Percentiles rank a stretch among this genome's conserved stretches.
phyloP scores from a whole-genome alignment of 768 basidiomycete species.

The Hirschioporus abietinus region DNA sequence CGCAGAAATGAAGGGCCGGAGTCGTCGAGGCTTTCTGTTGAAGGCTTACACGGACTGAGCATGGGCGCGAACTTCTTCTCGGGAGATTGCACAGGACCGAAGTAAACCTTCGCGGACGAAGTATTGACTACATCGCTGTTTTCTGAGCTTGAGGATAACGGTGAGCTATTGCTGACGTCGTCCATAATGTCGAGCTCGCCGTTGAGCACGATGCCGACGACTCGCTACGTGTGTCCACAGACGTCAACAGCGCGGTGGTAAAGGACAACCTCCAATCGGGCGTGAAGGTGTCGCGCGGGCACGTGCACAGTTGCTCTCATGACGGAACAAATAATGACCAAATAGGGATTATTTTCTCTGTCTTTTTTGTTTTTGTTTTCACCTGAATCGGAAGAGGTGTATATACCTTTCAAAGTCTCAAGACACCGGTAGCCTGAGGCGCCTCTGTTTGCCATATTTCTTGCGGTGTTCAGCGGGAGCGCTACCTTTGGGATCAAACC shows the following conservation, averaged over 20 bases:
- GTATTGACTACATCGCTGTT: slow-evolving; percentile 40
- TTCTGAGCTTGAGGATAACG: background rate
- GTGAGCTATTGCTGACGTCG: background rate
- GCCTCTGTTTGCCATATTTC: background rate
- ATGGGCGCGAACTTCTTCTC: slow-evolving; percentile 41
- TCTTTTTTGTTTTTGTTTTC: background rate
- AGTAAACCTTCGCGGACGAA: slow-evolving; percentile 39
- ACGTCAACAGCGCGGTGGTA: background rate
- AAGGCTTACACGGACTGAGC: slow-evolving; percentile 20
- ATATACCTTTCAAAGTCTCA: background rate
- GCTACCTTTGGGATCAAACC: background rate
- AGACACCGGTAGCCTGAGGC: background rate
- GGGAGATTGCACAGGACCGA: slow-evolving; percentile 48
- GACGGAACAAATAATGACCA: background rate
- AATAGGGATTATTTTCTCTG: background rate
- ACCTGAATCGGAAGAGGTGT: background rate
- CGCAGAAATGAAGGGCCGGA: slow-evolving; percentile 13
- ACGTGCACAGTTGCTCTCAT: background rate
- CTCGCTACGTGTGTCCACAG: background rate
- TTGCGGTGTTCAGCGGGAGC: background rate
- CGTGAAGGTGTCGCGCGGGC: background rate
- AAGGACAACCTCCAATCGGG: background rate
- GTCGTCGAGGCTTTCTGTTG: slow-evolving; percentile 39
- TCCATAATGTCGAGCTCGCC: background rate
- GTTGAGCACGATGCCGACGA: background rate